These are phyloP conservation scores for Shiraia sp. DNA, from an alignment of 2,329 filamentous ascomycete genomes.

Conservation along the genomic window DNA sequence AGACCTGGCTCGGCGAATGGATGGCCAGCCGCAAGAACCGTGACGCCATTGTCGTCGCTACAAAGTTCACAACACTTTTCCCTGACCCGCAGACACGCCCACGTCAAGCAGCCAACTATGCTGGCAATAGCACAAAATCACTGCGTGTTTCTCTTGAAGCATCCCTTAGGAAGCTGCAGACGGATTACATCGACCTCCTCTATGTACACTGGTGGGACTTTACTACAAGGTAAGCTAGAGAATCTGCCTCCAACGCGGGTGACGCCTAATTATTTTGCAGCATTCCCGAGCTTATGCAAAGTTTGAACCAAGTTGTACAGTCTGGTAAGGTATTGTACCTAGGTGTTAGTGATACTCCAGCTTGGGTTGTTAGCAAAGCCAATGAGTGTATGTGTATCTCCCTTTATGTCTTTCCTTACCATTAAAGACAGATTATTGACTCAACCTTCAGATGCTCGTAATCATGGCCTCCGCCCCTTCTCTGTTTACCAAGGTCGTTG, in stretches of 20 bases:
- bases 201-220: constrained; percentile 51
- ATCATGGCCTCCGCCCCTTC: constrained; percentile 72
- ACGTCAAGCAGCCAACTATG: constrained; percentile 46
- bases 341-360: constrained; percentile 44
- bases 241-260: not conserved
- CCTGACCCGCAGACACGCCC: constrained; percentile 27
- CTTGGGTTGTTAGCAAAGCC: constrained; percentile 51
- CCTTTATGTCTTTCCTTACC: not conserved
- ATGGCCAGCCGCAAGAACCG: constrained; percentile 50
- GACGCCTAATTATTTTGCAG: not conserved
- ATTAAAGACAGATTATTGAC: too few relatives aligned
- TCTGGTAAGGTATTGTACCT: constrained; percentile 46
- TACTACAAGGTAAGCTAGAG: constrained; percentile 19
- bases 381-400: constrained; percentile 49
- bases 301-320: constrained; percentile 39
- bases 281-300: constrained; percentile 46
- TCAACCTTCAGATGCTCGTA: constrained; percentile 58
- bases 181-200: constrained; percentile 46
- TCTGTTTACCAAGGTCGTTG: constrained; percentile 70
- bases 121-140: constrained; percentile 47
- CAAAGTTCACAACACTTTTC: constrained; percentile 54
- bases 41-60: constrained; percentile 59
- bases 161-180: constrained; percentile 48
- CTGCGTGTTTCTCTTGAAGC: constrained; percentile 45
- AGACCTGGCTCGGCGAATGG: constrained; percentile 57